Percentiles rank a stretch among this genome's conserved stretches.
Conservation (phyloP, 768 basidiomycete species). For the Lactifluus rugatus region DNA sequence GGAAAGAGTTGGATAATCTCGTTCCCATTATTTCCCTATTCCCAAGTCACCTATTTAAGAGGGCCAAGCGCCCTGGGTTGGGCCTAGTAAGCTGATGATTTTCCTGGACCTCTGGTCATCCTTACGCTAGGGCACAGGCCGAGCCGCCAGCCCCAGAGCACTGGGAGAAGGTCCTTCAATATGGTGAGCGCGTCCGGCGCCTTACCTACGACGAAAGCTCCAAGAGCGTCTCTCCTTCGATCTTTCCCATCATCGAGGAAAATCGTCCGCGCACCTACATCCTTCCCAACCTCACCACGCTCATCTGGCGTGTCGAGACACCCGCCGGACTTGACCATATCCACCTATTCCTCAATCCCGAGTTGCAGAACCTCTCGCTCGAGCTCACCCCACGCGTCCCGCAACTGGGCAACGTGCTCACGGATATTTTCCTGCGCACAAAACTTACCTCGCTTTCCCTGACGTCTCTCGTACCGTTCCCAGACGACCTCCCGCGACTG, state of each 20-base stretch:
- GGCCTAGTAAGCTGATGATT: conserved; percentile 49
- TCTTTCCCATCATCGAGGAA: conserved; percentile 61
- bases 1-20: conserved; percentile 71
- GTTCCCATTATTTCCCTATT: conserved; percentile 64
- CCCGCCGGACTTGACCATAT: conserved; percentile 55
- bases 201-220: conserved; percentile 61
- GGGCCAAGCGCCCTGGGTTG: conserved; percentile 59
- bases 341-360: conserved; percentile 55
- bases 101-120: neutral
- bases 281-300: conserved; percentile 56
- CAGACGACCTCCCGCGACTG: conserved; percentile 61
- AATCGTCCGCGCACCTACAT: conserved; percentile 52
- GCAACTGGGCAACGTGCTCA: conserved; percentile 51
- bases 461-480: conserved; percentile 57
- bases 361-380: conserved; percentile 48
- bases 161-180: conserved; percentile 57
- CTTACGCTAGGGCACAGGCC: conserved; percentile 31
- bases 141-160: conserved; percentile 56
- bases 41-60: conserved; percentile 57
- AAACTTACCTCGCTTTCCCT: conserved; percentile 61
- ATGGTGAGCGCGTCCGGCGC: conserved; percentile 58
- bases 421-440: conserved; percentile 52
- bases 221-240: conserved; percentile 51
- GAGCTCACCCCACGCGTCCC: conserved; percentile 52
- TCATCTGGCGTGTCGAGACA: conserved; percentile 67